These are phyloP conservation scores for Spencermartinsiella ligniputridi DNA, from an alignment of 1,139 yeast genomes.

Conservation along the genomic window DNA sequence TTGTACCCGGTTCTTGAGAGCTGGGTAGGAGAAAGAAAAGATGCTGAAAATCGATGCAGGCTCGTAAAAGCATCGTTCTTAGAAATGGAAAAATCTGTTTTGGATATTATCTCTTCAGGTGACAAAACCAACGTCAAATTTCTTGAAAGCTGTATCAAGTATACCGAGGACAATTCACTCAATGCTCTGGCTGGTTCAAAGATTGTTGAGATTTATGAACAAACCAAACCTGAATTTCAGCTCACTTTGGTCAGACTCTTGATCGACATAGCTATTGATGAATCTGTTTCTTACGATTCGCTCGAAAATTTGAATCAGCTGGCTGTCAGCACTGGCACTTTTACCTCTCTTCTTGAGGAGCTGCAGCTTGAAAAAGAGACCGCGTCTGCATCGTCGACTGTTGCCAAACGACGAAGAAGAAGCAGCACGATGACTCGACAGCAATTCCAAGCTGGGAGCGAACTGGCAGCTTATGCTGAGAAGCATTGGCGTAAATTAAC, in stretches of 20 bases:
- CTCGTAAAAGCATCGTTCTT: slow-evolving; percentile 46
- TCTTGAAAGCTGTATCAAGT: slow-evolving; percentile 44
- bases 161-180: slow-evolving; percentile 45
- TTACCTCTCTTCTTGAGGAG: slow-evolving; percentile 47
- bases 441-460: slow-evolving; percentile 65
- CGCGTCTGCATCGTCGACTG: slow-evolving; percentile 46
- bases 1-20: slow-evolving; percentile 32
- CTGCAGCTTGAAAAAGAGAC: slow-evolving; percentile 39
- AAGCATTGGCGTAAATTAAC: slow-evolving; percentile 75
- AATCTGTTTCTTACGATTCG: slow-evolving; percentile 49
- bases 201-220: slow-evolving; percentile 49
- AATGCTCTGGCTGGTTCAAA: slow-evolving; percentile 50
- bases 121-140: slow-evolving; percentile 63
- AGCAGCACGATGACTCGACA: slow-evolving; percentile 71
- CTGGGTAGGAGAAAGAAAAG: slow-evolving; percentile 42
- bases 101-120: slow-evolving; percentile 53
- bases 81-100: slow-evolving; percentile 52
- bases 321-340: slow-evolving; percentile 43
- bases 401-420: slow-evolving; percentile 56
- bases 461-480: slow-evolving; percentile 69
- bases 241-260: slow-evolving; percentile 54
- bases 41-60: slow-evolving; percentile 44
- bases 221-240: slow-evolving; percentile 56
- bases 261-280: slow-evolving; percentile 50
- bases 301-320: slow-evolving; percentile 50